These are phyloP conservation scores for Pyrus betulifolia DNA, from an alignment of 306 rosid genomes.

Conservation along the genomic window DNA sequence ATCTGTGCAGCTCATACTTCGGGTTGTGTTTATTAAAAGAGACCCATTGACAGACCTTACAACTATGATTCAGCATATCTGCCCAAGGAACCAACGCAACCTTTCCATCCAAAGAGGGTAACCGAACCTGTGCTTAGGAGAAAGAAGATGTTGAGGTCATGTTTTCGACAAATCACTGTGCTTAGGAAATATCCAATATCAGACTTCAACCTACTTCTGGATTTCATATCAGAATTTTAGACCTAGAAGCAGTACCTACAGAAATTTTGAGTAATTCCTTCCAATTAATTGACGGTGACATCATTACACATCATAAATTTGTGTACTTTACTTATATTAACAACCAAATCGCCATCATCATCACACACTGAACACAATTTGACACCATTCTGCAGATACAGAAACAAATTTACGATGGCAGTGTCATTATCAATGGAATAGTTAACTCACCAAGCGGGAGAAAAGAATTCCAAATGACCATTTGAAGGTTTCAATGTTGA, in stretches of 20 bases:
- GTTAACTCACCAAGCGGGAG: conserved; percentile 84
- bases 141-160: background rate
- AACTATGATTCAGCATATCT: conserved; percentile 91
- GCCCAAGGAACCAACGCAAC: conserved; percentile 99
- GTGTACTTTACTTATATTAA: background rate
- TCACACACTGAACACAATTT: background rate
- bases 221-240: background rate
- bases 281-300: background rate
- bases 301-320: background rate
- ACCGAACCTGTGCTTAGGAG: conserved; percentile 62
- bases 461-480: conserved; percentile 98
- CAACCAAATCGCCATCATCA: background rate
- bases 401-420: conserved; percentile 1
- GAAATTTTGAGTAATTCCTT: background rate
- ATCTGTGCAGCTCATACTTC: background rate
- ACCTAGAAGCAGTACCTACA: background rate
- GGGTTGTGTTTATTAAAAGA: conserved; percentile 4
- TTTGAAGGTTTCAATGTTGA: conserved; percentile 80
- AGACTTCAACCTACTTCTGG: background rate
- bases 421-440: background rate
- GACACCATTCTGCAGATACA: background rate
- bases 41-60: conserved; percentile 52
- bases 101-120: conserved; percentile 79
- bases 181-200: background rate
- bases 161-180: background rate